phyloP scores from a whole-genome alignment of 345 rosid genomes.

The Eucalyptus tenuipes region DNA sequence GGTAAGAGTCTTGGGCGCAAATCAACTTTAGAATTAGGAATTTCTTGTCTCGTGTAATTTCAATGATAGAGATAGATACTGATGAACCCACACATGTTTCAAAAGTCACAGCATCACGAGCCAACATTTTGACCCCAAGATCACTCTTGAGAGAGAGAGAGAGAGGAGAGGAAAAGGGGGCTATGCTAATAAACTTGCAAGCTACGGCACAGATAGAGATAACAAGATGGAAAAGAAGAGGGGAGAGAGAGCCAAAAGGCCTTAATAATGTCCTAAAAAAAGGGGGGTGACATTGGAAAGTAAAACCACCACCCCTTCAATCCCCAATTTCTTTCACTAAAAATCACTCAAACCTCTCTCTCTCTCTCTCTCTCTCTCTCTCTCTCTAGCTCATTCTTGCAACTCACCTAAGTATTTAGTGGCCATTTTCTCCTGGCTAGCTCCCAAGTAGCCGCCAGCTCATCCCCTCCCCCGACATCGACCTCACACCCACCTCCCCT shows the following conservation, averaged over 20 bases:
- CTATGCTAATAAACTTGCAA: background rate
- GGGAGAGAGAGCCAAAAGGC: background rate
- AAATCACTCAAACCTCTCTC: background rate
- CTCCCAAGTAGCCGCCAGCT: slow-evolving; percentile 49
- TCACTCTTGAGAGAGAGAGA: background rate
- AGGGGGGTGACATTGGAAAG: background rate
- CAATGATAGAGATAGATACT: background rate
- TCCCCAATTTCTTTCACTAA: background rate
- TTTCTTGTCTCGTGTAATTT: background rate
- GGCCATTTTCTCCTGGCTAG: background rate
- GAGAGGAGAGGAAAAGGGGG: background rate
- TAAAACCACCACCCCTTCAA: background rate
- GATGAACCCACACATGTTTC: background rate
- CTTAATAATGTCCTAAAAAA: background rate
- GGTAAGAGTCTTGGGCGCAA: background rate
- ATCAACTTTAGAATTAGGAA: background rate
- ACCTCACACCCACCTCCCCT: slow-evolving; percentile 27
- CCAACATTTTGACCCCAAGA: background rate
- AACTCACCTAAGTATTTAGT: background rate
- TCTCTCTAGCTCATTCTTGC: background rate
- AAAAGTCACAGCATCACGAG: background rate
- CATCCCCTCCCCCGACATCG: slow-evolving; percentile 9
- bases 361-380: background rate
- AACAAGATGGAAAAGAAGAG: background rate
- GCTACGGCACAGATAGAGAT: background rate